Conservation (phyloP, 2,329 filamentous ascomycete species). For the Bipolaris zeicola region DNA sequence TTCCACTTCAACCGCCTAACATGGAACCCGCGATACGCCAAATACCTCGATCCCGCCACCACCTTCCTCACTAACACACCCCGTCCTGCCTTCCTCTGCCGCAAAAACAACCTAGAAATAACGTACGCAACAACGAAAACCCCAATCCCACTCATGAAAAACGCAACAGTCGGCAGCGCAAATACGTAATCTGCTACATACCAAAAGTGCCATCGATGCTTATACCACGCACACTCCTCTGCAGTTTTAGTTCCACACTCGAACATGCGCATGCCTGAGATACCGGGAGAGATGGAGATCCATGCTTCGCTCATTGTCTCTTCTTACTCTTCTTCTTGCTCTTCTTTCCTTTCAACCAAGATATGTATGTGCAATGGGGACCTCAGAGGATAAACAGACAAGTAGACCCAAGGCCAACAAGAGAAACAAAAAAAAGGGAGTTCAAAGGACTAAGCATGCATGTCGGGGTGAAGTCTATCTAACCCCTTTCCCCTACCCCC, state of each 20-base stretch:
- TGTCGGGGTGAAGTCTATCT: not conserved
- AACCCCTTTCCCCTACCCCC: no score
- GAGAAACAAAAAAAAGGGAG: no score
- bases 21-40: constrained; percentile 38
- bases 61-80: constrained; percentile 16
- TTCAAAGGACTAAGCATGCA: no score
- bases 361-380: no score
- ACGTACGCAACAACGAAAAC: constrained; percentile 55
- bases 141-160: constrained; percentile 57
- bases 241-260: constrained; percentile 47
- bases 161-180: constrained; percentile 59
- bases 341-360: no score
- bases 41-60: constrained; percentile 29
- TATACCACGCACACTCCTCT: constrained; percentile 55
- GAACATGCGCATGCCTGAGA: constrained; percentile 26
- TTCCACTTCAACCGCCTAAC: constrained; percentile 31
- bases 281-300: constrained; percentile 22
- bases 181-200: constrained; percentile 60
- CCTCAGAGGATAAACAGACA: no score
- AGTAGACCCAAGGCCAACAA: no score
- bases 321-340: no score
- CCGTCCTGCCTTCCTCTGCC: constrained; percentile 12
- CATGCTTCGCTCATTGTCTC: constrained; percentile 18
- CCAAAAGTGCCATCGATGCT: constrained; percentile 58
- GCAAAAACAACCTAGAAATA: constrained; percentile 37